Percentiles rank a stretch among this genome's conserved stretches.
These are phyloP conservation scores for Talaromyces amestolkiae DNA, from an alignment of 2,329 filamentous ascomycete species.

Conservation along the genomic window DNA sequence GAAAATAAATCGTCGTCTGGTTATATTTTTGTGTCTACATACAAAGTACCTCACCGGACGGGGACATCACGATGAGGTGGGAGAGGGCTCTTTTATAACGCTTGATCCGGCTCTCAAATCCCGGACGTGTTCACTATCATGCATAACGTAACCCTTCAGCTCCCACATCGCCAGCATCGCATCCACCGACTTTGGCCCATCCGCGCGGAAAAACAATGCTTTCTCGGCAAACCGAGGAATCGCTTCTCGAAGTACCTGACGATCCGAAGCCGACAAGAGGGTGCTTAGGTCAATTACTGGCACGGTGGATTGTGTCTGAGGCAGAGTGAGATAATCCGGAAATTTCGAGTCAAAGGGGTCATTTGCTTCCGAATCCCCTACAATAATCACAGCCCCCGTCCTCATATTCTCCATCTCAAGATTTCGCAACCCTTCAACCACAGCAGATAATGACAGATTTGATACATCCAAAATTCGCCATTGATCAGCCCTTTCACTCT, in stretches of 20 bases:
- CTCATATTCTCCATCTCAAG: slow-evolving; percentile 17
- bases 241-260: slow-evolving; percentile 29
- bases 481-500: slow-evolving; percentile 1
- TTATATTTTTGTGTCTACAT: no score
- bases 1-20: background rate
- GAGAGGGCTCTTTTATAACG: no score
- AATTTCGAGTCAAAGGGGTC: slow-evolving; percentile 16
- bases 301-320: slow-evolving; percentile 30
- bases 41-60: background rate
- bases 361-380: background rate
- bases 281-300: slow-evolving; percentile 39
- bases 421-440: slow-evolving; percentile 6
- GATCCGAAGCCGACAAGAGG: slow-evolving; percentile 32
- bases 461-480: slow-evolving; percentile 11
- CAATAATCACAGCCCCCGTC: slow-evolving; percentile 12
- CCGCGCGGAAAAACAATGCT: slow-evolving; percentile 38
- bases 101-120: background rate
- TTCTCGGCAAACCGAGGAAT: slow-evolving; percentile 31
- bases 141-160: slow-evolving; percentile 33
- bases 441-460: background rate
- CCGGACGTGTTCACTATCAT: slow-evolving; percentile 15
- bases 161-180: slow-evolving; percentile 41
- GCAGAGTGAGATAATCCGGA: slow-evolving; percentile 32
- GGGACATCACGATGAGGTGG: no score
- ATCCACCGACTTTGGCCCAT: slow-evolving; percentile 27